Evolutionary conservation across 106 monocot species (phyloP), one percentile per base, ranked within the genome.

Genomic region (Dendrobium huoshanense): DNA sequence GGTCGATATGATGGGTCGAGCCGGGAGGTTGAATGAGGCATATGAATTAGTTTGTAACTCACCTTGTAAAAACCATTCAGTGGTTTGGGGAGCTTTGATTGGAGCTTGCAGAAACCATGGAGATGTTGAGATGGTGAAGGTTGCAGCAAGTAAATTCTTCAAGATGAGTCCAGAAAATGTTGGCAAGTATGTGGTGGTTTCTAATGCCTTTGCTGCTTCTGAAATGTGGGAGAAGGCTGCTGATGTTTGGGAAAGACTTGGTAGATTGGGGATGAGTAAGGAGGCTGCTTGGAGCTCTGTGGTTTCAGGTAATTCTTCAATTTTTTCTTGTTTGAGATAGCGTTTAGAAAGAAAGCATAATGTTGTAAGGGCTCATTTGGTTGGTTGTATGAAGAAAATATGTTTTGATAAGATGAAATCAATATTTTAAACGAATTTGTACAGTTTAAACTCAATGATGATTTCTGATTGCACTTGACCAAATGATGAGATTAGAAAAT

Each of bases 181-280:
- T 0, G 86, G 81, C 3, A 85, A 88, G 56, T 81, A 84, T 73
- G 67, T 88, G 10, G 80, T 88, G 29, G 24, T 93, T 65, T 84
- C 88, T 5, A 93, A 93, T 49, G 80, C 79, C 20, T 88, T 79
- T 78, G 90, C 90, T 10, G 83, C 67, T 9, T 47, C 33, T 22
- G 82, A 80, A 41, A 90, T 87, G 88, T 93, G 93, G 93, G 85
- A 87, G 17, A 72, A 85, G 18, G 88, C 51, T 42, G 88, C 81
- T 9, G 82, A 78, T 64, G 41, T 87, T 41, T 79, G 90, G 31
- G 73, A 55, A 37, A 74, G 37, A 48, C 54, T 87, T 7, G 40
- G 73, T 20, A 51, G 4, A 33, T 67, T 77, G 7, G 81, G 87
- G 47, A 79, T 86, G 6, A 87, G 41, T 64, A 91, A 88, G 77